Conservation (phyloP, 345 rosid genomes). For the Aurinia saxatilis region DNA sequence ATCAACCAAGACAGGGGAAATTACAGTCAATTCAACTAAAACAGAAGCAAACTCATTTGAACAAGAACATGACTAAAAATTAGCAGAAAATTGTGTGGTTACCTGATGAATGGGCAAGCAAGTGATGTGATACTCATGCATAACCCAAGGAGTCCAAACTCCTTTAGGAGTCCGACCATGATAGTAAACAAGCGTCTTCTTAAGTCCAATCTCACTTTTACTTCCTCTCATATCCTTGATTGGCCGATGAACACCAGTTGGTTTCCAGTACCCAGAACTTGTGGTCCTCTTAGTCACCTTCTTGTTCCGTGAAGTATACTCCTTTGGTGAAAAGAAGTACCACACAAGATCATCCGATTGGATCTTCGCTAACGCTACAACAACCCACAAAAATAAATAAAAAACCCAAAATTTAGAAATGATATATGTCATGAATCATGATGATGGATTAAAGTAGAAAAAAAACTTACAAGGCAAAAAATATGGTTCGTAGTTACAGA, state of each 20-base stretch:
- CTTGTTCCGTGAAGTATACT: slow-evolving; percentile 4
- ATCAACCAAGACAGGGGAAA: no score
- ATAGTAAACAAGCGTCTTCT: slow-evolving; percentile 39
- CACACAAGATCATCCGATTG: slow-evolving; percentile 24
- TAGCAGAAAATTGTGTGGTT: neutral
- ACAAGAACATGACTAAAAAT: neutral
- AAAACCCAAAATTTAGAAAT: neutral
- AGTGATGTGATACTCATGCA: slow-evolving; percentile 31
- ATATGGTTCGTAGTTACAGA: slow-evolving; percentile 23
- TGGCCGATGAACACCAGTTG: slow-evolving; percentile 30
- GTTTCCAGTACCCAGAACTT: slow-evolving; percentile 37
- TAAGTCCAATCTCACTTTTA: slow-evolving; percentile 26
- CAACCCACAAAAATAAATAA: no score
- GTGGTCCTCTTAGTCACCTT: slow-evolving; percentile 26
- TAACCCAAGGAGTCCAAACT: slow-evolving; percentile 19
- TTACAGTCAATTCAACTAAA: no score
- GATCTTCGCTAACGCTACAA: slow-evolving; percentile 14
- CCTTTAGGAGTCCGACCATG: neutral
- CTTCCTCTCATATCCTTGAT: slow-evolving; percentile 13
- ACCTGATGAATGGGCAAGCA: slow-evolving; percentile 6
- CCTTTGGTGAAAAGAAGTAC: slow-evolving; percentile 30
- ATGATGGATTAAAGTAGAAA: neutral
- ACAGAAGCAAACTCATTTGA: neutral
- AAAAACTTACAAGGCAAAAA: slow-evolving; percentile 30
- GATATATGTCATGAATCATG: neutral